Evolutionary conservation across 768 basidiomycete species (phyloP), one percentile per base, ranked within the genome.

Genomic region (Strobilomyces confusus): DNA sequence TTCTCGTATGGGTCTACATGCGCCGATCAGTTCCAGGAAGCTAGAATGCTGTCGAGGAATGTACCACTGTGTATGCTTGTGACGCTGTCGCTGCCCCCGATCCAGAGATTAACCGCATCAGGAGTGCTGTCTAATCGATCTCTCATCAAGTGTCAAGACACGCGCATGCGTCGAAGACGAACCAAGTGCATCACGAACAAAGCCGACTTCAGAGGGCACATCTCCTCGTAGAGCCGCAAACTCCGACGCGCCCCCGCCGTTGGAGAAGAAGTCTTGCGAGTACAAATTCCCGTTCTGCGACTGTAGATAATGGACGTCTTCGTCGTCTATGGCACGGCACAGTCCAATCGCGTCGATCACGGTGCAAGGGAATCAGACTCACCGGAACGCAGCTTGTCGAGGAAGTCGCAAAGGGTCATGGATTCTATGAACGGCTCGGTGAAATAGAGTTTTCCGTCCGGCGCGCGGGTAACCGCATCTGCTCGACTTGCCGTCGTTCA

Each of bases 41-140:
- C 9, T 49, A 34, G 36, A 47, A 55, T 14, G 25, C 41, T n/a
- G 50, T 26, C 19, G 23, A 30, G 37, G 0, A 20, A 58, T 75
- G 48, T 58, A 91, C 92, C 93, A 63, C 82, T 89, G 66, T 98
- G 95, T 42, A 95, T 78, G 50, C 87, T 91, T 1, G 95, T 97
- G 14, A 83, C 73, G 63, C 91, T 93, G 52, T 75, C 72, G 50
- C 76, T 74, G 61, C 89, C 79, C 12, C 95, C 94, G 33, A 97
- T 89, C 93, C 94, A 98, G 19, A 98, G 63, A 65, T 97, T 97
- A 3, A 92, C 92, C 6, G 92, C 94, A 62, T 98, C 95, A 0
- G 94, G 91, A 17, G 72, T 59, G 58, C 72, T 75, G 34, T 79
- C 88, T 86, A 32, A 42, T 44, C 41, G 9, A 26, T 48, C 4